Conservation (phyloP, 176 grass and related monocot genomes). For the Carex littledalei region DNA sequence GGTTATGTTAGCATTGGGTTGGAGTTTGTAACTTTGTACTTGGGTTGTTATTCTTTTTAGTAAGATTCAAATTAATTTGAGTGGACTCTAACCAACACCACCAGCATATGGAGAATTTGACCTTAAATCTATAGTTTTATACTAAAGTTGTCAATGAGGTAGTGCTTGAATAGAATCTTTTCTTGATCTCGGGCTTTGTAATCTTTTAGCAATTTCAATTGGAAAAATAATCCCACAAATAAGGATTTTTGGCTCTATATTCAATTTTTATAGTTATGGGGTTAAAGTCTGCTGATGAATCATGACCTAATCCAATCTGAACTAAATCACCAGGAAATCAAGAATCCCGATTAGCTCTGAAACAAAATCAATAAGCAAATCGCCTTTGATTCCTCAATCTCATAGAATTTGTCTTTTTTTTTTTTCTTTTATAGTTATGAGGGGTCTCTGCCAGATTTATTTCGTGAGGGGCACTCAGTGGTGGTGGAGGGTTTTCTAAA, state of each 20-base stretch:
- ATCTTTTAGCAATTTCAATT: background rate
- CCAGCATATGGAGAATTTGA: background rate
- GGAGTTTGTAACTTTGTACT: background rate
- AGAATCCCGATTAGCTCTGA: background rate
- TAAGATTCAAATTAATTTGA: background rate
- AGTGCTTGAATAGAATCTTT: background rate
- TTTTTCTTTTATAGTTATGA: conserved; percentile 35
- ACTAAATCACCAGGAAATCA: background rate
- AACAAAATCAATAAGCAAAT: background rate
- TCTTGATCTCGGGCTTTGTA: background rate
- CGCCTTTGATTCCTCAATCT: background rate
- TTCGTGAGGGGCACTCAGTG: conserved; percentile 94
- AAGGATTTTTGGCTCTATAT: background rate
- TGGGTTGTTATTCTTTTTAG: background rate
- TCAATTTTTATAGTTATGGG: background rate
- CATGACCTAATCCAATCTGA: background rate
- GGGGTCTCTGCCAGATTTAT: conserved; percentile 80
- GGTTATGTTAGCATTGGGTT: background rate
- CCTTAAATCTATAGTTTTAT: background rate
- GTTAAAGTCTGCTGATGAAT: background rate
- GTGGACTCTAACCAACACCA: background rate
- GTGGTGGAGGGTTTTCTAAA: conserved; percentile 84
- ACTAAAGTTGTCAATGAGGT: background rate
- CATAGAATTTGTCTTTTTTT: background rate
- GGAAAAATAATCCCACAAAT: background rate